Percentiles rank a stretch among this genome's conserved stretches.
phyloP scores from a whole-genome alignment of 176 grass and related monocot genomes.

The Hyparrhenia diplandra region DNA sequence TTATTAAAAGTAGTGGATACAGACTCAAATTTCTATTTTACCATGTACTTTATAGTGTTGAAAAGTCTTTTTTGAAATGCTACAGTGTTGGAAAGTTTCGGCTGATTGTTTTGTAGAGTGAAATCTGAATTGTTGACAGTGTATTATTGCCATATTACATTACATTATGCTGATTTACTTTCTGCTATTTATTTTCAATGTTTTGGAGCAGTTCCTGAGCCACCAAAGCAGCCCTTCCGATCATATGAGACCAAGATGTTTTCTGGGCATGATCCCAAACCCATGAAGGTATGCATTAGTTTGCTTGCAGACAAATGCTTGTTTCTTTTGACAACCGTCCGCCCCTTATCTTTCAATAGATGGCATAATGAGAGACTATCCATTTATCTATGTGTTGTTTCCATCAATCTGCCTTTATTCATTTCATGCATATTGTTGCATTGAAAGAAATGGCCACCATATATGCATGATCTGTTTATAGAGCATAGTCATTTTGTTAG shows the following conservation, averaged over 20 bases:
- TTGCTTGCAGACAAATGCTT: background rate
- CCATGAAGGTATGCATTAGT: constrained; percentile 56
- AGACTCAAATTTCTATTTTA: background rate
- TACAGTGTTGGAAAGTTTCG: background rate
- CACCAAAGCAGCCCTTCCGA: constrained; percentile 46
- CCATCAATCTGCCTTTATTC: background rate
- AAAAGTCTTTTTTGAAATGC: no score
- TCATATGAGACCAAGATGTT: constrained; percentile 54
- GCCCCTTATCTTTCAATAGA: background rate
- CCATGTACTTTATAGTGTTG: no score
- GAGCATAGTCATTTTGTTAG: background rate
- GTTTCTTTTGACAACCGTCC: background rate
- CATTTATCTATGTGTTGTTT: background rate
- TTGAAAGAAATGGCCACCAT: background rate
- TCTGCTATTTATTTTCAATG: constrained; percentile 18
- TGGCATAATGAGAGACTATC: background rate
- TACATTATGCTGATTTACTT: constrained; percentile 21
- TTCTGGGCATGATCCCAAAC: constrained; percentile 62
- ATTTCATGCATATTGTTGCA: background rate
- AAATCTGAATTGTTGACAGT: background rate
- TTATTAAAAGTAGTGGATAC: background rate
- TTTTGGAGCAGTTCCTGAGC: constrained; percentile 43
- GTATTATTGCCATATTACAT: background rate
- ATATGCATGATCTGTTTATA: background rate
- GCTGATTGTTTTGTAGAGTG: background rate